A percentile compares a stretch with the other conserved stretches of the same genome.
These are phyloP conservation scores for Microthlaspi erraticum DNA, from an alignment of 345 rosid species.

Conservation along the genomic window DNA sequence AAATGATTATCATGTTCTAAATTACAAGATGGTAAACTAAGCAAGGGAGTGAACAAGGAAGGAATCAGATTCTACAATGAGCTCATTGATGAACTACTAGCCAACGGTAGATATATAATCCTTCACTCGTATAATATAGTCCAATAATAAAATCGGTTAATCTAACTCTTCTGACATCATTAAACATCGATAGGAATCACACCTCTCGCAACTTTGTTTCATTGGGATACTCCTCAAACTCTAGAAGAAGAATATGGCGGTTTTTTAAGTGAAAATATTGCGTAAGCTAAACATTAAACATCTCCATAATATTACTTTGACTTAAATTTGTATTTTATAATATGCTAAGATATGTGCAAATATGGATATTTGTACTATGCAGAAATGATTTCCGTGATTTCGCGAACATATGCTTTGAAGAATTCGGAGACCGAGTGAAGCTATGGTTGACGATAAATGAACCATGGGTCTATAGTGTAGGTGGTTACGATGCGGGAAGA, in stretches of 20 bases:
- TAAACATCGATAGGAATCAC: slow-evolving; percentile 30
- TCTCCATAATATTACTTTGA: not conserved
- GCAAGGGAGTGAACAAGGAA: slow-evolving; percentile 49
- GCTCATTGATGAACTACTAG: slow-evolving; percentile 51
- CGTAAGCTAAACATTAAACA: slow-evolving; percentile 12
- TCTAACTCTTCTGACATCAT: not conserved
- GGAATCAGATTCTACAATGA: slow-evolving; percentile 57
- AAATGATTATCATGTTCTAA: not conserved
- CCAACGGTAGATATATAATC: slow-evolving; percentile 41
- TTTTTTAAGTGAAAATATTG: slow-evolving; percentile 31
- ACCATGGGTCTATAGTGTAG: slow-evolving; percentile 44
- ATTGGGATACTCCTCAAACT: slow-evolving; percentile 44
- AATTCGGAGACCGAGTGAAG: slow-evolving; percentile 57
- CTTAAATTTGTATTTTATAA: not conserved
- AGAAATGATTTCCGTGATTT: slow-evolving; percentile 45
- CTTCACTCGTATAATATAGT: not conserved
- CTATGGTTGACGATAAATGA: slow-evolving; percentile 59
- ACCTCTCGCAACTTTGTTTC: slow-evolving; percentile 41
- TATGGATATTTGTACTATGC: not conserved
- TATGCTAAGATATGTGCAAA: not conserved
- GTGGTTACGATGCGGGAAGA: slow-evolving; percentile 43
- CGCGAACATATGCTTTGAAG: slow-evolving; percentile 47
- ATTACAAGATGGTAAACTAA: slow-evolving; percentile 48
- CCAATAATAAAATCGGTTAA: not conserved
- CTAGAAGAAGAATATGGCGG: slow-evolving; percentile 43